Base-by-base conservation (phyloP, 2,329 filamentous ascomycete species). In the Mycogone perniciosa region DNA sequence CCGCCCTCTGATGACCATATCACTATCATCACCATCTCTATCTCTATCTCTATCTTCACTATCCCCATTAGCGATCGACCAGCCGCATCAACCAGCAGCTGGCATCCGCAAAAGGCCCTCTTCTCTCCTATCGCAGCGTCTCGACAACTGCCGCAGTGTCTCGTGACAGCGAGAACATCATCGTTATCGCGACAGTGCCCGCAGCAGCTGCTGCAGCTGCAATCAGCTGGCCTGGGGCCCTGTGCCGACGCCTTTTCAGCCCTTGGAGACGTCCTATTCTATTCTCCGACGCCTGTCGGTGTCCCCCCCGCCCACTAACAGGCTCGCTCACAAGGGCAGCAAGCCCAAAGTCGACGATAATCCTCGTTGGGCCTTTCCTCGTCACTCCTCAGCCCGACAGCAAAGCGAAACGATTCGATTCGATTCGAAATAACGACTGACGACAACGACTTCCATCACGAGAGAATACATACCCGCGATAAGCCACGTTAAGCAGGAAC, bases 1-100 rank as follows among this genome's bases (percentile, higher is more conserved):
- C 45, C 40, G 44, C 44, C 11, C 51, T 39, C 47, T 46, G 45
- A 44, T 52, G 50, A 48, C 50, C 50, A 44, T 27, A 30, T 43
- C 48, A 51, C 44, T 43, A 38, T 43, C 48, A 46, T 31, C 48
- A 35, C 46, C 51, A 52, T 41, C 20, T 20, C 39, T 7, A 6
- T 26, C 39, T 41, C 39, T 20, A 11, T 26, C 39, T 26, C 39
- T 41, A 11, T 26, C 26, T 41, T 38, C 10, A 10, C 13, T 10
- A 48, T 41, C 27, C 27, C n/a, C n/a, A 4, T 6, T 11, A 27
- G 34, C 41, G 40, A 35, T 37, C 41, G 46, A 35, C 26, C 26
- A n/a, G 45, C 27, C 31, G n/a, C 48, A 37, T 34, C 50, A 38
- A 38, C 40, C 40, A 46, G 48, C 48, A 50, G 48, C 48, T 33